These are phyloP conservation scores for Paulownia fortunei DNA, from an alignment of 257 asterid species.

Conservation along the genomic window DNA sequence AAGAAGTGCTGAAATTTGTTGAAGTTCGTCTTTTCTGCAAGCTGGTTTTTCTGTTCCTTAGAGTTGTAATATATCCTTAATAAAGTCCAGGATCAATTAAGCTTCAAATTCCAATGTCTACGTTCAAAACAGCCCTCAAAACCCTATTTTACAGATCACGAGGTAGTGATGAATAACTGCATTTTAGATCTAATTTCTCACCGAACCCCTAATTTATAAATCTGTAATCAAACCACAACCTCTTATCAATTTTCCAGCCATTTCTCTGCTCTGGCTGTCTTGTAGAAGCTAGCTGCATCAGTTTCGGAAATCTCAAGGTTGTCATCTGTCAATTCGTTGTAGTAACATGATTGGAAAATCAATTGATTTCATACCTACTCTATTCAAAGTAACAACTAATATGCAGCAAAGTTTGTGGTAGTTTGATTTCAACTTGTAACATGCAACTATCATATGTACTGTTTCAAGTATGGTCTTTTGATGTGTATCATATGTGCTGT, in stretches of 20 bases:
- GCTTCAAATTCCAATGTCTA: conserved; percentile 18
- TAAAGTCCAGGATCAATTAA: conserved; percentile 1
- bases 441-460: not conserved
- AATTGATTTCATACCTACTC: not conserved
- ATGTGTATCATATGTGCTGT: not conserved
- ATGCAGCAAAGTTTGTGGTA: not conserved
- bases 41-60: conserved; percentile 4
- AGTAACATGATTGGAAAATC: not conserved
- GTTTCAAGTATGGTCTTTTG: not conserved
- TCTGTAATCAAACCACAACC: conserved; percentile 15
- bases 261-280: not conserved
- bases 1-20: conserved; percentile 24
- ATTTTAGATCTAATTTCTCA: not conserved
- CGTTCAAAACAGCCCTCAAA: not conserved
- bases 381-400: conserved; percentile 2
- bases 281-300: conserved; percentile 6
- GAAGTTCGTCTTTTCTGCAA: conserved; percentile 10
- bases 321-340: not conserved
- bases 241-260: not conserved
- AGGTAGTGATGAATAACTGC: not conserved
- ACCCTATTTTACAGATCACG: not conserved
- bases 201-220: conserved; percentile 1
- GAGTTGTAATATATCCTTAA: not conserved
- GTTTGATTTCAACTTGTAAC: not conserved
- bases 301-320: conserved; percentile 3